Base-by-base conservation (phyloP, 192 early-diverging fungal species). In the Coemansia sp. region DNA sequence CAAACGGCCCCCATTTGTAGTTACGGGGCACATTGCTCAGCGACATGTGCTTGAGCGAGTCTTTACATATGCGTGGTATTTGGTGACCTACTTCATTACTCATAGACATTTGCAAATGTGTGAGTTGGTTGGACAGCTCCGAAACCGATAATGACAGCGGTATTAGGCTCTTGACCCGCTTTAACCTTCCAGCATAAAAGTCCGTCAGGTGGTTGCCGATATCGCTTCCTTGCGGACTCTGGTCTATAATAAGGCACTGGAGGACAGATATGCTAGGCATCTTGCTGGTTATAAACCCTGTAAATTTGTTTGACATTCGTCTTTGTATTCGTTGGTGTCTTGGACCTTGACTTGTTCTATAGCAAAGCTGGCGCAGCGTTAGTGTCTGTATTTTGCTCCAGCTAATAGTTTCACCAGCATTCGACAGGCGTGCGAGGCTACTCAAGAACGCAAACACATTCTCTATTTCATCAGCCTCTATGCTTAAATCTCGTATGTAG, bases 1-100 rank as follows among this genome's bases (percentile, higher is more conserved):
- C 32, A 49, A 49, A 50, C 3, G 31, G 33, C 30, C 35, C 12
- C 58, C 58, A 60, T 7, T 9, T 23, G 18, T 50, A 60, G 24
- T 60, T 23, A 0, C 30, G 30, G 6, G 58, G 58, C 47, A 60
- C 48, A 47, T 60, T 60, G 25, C 32, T 38, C 12, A 60, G 33
- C 22, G 58, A 50, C 6, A 60, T 19, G 16, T 50, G 58, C 1
- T 45, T 44, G 22, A 60, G 58, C 3, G 58, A 25, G 32, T 49
- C 33, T 19, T 21, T 4, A 24, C 32, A 60, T 18, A 50, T n/a
- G 1, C 49, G 31, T 2, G 58, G 58, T 6, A 60, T 24, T 29
- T 57, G 40, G 6, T 25, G 32, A 2, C 46, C 18, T 7, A 21
- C 11, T 23, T 31, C n/a, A 12, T 33, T 31, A 14, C 32, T 30